phyloP scores from a whole-genome alignment of 768 basidiomycete species.

The Pholiota microspora region DNA sequence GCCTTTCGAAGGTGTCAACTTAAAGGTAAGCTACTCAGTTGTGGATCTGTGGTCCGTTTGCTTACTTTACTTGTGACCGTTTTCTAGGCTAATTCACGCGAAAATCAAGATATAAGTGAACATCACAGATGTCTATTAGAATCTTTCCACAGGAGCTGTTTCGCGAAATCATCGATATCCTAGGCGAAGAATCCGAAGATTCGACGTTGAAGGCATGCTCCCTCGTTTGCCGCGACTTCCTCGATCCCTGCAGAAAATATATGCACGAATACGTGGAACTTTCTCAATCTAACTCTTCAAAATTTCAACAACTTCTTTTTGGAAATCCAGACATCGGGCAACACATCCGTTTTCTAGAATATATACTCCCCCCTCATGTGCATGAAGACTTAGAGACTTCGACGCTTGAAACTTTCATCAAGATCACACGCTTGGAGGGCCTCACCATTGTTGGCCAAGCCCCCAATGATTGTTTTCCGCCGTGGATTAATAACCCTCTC shows the following conservation, averaged over 20 bases:
- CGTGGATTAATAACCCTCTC: constrained; percentile 8
- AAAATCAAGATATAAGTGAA: too few relatives aligned
- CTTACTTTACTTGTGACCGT: too few relatives aligned
- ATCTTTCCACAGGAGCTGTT: too few relatives aligned
- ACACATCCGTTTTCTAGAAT: constrained; percentile 4
- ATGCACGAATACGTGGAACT: background rate
- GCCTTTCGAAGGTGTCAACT: too few relatives aligned
- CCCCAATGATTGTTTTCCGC: background rate
- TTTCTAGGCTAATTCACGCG: too few relatives aligned
- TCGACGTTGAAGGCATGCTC: background rate
- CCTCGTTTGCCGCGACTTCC: background rate
- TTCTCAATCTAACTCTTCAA: background rate
- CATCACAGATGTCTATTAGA: too few relatives aligned
- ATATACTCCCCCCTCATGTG: background rate
- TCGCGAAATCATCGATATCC: background rate
- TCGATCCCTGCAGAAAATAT: background rate
- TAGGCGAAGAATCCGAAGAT: background rate
- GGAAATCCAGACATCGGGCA: constrained; percentile 3
- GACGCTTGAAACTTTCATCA: background rate
- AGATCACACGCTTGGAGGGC: background rate
- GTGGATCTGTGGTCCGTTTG: too few relatives aligned
- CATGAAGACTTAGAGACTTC: background rate
- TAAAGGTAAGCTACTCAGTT: too few relatives aligned
- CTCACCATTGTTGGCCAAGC: background rate
- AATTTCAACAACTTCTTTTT: background rate